Evolutionary conservation across 1,284 basidiomycete species (phyloP), one percentile per base, ranked within the genome.

Genomic region (Abortiporus biennis): DNA sequence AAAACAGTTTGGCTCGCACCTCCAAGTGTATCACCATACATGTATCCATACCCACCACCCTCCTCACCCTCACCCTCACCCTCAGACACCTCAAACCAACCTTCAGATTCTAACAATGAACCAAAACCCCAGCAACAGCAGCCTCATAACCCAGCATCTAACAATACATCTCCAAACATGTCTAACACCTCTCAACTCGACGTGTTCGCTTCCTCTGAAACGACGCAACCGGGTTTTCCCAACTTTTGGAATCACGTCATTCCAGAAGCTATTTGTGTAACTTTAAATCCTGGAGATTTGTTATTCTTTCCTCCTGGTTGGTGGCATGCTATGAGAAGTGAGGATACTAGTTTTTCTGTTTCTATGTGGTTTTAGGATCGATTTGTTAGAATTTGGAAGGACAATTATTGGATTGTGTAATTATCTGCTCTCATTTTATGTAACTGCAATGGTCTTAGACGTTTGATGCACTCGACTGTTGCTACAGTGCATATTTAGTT

Each of bases 1-100:
- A 98, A 97, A 63, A 86, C 84, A 3, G 76, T 97, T n/a, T 97
- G 94, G 92, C 67, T 97, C 24, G 91, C 92, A 0, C 86, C 92
- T 13, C 90, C 91, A 2, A 54, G 59, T 4, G 56, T 67, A 13
- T 64, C 70, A 1, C 42, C 64, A 0, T 65, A 62, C 41, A 86
- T 92, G 82, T 76, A 79, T 52, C 64, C 76, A 0, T 71, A 66
- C 43, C 49, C 22, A 41, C 48, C 9, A 25, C 43, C 13, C 15
- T 39, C 3, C 31, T 36, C 20, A 35, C 43, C 13, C 15, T 39
- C 3, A 32, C 36, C 20, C 33, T 29, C 27, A 9, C n/a, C 41
- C 12, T 31, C 42, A 20, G 52, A 54, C 17, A n/a, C n/a, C n/a
- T n/a, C n/a, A n/a, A n/a, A n/a, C n/a, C n/a, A n/a, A n/a, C n/a